phyloP scores from a whole-genome alignment of 495 filamentous ascomycete species.

The Penicillium egyptiacum region DNA sequence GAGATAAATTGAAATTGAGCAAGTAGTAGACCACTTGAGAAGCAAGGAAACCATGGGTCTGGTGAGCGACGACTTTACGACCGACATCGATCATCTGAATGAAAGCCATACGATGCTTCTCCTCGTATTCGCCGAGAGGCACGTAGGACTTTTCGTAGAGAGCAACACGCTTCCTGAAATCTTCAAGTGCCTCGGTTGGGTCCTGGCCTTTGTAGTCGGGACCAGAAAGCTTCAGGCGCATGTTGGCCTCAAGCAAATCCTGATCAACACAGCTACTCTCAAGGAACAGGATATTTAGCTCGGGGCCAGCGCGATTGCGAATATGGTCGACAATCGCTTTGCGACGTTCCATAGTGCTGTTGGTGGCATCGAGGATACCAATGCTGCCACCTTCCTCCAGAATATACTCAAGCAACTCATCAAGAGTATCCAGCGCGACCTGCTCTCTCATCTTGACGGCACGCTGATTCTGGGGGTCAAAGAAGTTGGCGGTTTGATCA shows the following conservation, averaged over 20 bases:
- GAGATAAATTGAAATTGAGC: slow-evolving; percentile 92
- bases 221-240: slow-evolving; percentile 95
- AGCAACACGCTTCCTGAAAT: slow-evolving; percentile 92
- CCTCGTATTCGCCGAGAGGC: slow-evolving; percentile 87
- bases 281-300: slow-evolving; percentile 87
- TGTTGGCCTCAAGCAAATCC: slow-evolving; percentile 87
- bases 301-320: slow-evolving; percentile 76
- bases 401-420: slow-evolving; percentile 88
- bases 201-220: slow-evolving; percentile 96
- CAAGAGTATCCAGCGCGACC: slow-evolving; percentile 85
- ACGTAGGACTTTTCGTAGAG: slow-evolving; percentile 93
- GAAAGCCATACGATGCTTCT: slow-evolving; percentile 83
- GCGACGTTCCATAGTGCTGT: slow-evolving; percentile 84
- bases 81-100: slow-evolving; percentile 98
- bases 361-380: slow-evolving; percentile 98
- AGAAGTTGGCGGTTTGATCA: slow-evolving; percentile 90
- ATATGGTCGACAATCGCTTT: slow-evolving; percentile 82
- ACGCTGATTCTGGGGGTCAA: slow-evolving; percentile 83
- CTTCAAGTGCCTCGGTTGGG: slow-evolving; percentile 73
- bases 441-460: slow-evolving; percentile 85
- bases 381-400: slow-evolving; percentile 79
- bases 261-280: slow-evolving; percentile 88
- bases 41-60: slow-evolving; percentile 86
- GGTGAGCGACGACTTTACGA: slow-evolving; percentile 85
- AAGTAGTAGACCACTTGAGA: slow-evolving; percentile 90